Conservation (phyloP, 176 grass and related monocot species). For the Eleusine coracana region DNA sequence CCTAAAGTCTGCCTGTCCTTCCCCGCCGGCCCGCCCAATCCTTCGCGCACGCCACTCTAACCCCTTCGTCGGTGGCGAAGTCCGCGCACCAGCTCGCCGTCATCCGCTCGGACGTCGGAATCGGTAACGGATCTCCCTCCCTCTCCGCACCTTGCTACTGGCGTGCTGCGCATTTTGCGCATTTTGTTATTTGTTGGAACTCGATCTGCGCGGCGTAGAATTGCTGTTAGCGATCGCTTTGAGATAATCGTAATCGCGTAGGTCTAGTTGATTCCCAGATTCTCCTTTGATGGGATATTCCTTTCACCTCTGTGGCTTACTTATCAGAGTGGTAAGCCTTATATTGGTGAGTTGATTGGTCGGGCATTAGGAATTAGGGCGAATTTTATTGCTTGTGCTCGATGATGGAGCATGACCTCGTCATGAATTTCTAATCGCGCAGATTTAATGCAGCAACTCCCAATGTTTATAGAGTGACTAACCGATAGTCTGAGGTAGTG, state of each 20-base stretch:
- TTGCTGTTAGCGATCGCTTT: background rate
- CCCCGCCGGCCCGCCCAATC: background rate
- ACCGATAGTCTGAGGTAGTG: background rate
- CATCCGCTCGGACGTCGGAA: conserved; percentile 56
- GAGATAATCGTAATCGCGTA: background rate
- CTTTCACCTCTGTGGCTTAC: background rate
- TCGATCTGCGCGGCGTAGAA: background rate
- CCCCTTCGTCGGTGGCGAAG: conserved; percentile 22
- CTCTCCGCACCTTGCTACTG: background rate
- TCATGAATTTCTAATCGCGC: background rate
- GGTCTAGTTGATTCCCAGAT: background rate
- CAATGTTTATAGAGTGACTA: background rate
- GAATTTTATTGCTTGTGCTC: background rate
- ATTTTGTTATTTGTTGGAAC: background rate
- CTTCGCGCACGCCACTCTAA: background rate
- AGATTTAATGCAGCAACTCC: background rate
- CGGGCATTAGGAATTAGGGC: background rate
- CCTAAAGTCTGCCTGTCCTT: background rate
- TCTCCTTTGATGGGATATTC: background rate
- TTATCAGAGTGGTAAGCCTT: background rate
- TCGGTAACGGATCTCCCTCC: conserved; percentile 36
- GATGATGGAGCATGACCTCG: background rate
- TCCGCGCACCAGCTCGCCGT: conserved; percentile 13
- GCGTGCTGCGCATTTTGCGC: conserved; percentile 1
- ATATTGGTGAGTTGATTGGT: background rate